Base-by-base conservation (phyloP, 2,329 filamentous ascomycete species). In the Xylaria polymorpha region DNA sequence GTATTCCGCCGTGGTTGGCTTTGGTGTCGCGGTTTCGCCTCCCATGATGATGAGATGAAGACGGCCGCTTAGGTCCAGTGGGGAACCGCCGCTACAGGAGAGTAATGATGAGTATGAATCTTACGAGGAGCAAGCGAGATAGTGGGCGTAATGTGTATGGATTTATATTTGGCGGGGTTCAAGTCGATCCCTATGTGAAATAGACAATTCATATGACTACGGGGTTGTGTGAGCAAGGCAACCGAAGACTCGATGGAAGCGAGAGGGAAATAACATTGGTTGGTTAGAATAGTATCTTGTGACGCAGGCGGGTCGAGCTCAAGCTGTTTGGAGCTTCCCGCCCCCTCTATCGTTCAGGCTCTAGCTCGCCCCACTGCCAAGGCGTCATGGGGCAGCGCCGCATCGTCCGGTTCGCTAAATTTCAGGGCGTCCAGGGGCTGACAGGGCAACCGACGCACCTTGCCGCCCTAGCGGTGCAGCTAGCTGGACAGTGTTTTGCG, bases 1-100 rank as follows among this genome's bases (percentile, higher is more conserved):
- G 71, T 88, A 88, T 71, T 84, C 83, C 79, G 80, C 79, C 76
- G 81, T 77, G 72, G 81, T 75, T 74, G 82, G 81, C 79, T 82
- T 84, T 62, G 77, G 75, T 69, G 83, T 80, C 68, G 77, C 77
- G 64, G 81, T 76, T 73, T 82, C 85, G 74, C 86, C 86, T 74
- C 86, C 86, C 86, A 88, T 88, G 74, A 74, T 88, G 74, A 74
- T 83, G 75, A 69, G 61, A 46, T 71, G 62, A 50, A 58, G 39
- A 55, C 65, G 61, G 55, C 70, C 56, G 57, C 48, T 53, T 41
- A 58, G 58, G 62, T 62, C 43, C 37, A 62, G n/a, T 43, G 56
- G 20, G 46, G 61, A 66, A 18, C 56, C 14, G 64, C 70, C 59
- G 61, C 72, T 73, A 20, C 18, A 68, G 35, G 46, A 57, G 22